phyloP scores from a whole-genome alignment of 176 grass and related monocot genomes.

The Eragrostis nindensis region DNA sequence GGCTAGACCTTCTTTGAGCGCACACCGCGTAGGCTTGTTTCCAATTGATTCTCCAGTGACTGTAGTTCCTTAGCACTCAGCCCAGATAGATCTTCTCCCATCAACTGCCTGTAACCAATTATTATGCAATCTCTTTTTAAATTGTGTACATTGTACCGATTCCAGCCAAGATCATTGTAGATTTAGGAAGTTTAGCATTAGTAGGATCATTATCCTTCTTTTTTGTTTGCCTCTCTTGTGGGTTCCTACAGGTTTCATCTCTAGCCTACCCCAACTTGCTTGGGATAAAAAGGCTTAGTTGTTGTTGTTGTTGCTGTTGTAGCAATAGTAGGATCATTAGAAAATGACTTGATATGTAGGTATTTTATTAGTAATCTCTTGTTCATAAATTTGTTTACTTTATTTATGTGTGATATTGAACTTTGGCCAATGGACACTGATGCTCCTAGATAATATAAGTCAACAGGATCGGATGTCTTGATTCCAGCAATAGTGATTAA shows the following conservation, averaged over 20 bases:
- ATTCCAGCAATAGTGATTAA: neutral
- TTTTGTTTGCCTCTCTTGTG: no score
- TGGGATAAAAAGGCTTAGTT: no score
- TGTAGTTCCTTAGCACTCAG: conserved; percentile 69
- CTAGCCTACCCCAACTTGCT: no score
- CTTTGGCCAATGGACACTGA: neutral
- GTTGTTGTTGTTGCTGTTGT: no score
- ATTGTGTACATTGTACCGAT: neutral
- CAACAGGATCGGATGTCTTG: neutral
- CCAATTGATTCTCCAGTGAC: conserved; percentile 69
- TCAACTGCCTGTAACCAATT: conserved; percentile 66
- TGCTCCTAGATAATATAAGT: neutral
- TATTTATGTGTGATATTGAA: neutral
- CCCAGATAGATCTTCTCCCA: conserved; percentile 74
- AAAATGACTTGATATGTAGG: conserved; percentile 1
- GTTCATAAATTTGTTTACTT: neutral
- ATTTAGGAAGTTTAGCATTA: neutral
- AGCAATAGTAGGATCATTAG: neutral
- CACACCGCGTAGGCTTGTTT: conserved; percentile 62
- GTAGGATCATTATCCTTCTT: no score
- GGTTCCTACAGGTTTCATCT: no score
- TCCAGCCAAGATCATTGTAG: conserved; percentile 4
- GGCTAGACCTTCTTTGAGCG: conserved; percentile 63
- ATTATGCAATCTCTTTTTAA: neutral
- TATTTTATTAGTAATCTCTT: neutral